A percentile compares a stretch with the other conserved stretches of the same genome.
These are phyloP conservation scores for Paracorniculantispora psalliotae DNA, from an alignment of 2,329 filamentous ascomycete species.

Conservation along the genomic window DNA sequence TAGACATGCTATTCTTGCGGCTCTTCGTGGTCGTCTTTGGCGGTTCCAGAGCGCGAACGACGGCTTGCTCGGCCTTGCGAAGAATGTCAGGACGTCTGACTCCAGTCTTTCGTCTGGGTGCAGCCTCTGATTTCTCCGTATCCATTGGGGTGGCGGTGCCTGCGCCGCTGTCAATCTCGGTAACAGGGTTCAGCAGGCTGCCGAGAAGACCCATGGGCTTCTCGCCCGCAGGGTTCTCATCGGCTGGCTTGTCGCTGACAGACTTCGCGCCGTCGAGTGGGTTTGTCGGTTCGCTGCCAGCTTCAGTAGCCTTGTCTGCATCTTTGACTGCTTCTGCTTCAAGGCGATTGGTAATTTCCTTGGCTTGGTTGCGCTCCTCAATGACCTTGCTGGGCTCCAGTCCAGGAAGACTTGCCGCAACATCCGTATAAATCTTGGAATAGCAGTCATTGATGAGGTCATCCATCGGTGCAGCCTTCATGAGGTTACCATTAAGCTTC, in stretches of 20 bases:
- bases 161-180: conserved; percentile 32
- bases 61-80: conserved; percentile 56
- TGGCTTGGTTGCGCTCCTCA: conserved; percentile 40
- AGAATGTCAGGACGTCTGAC: conserved; percentile 54
- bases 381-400: conserved; percentile 42
- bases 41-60: conserved; percentile 46
- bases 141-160: conserved; percentile 32
- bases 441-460: conserved; percentile 93
- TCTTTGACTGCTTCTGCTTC: conserved; percentile 27
- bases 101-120: conserved; percentile 37
- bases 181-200: conserved; percentile 39
- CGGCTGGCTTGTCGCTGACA: not conserved
- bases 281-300: conserved; percentile 16
- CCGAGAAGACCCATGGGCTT: conserved; percentile 23
- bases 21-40: conserved; percentile 43
- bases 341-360: conserved; percentile 35
- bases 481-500: conserved; percentile 77
- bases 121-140: conserved; percentile 37
- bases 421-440: conserved; percentile 65
- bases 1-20: conserved; percentile 47
- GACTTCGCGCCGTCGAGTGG: conserved; percentile 18
- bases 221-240: not conserved
- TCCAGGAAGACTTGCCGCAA: conserved; percentile 56
- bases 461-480: conserved; percentile 81
- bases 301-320: conserved; percentile 24